Conservation (phyloP, 129 eudicot species). For the Flaveria robusta region DNA sequence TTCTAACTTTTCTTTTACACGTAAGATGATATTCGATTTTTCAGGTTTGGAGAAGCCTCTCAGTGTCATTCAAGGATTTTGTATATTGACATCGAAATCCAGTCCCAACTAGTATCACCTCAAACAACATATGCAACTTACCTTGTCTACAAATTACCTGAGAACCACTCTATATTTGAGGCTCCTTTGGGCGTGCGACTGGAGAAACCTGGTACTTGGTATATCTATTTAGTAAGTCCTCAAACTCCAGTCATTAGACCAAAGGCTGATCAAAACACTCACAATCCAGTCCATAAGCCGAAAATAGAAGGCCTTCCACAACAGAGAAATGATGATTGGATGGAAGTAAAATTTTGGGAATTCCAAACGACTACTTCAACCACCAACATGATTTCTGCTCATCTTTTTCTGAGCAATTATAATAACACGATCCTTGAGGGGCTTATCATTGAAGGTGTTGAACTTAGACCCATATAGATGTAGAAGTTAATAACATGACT, state of each 20-base stretch:
- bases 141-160: background rate
- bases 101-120: background rate
- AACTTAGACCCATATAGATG: too few relatives aligned
- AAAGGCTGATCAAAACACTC: too few relatives aligned
- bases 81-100: background rate
- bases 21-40: background rate
- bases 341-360: background rate
- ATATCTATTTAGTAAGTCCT: too few relatives aligned
- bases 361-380: background rate
- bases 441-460: too few relatives aligned
- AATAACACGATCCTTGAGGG: too few relatives aligned
- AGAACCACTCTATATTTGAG: background rate
- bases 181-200: background rate
- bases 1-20: background rate
- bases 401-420: too few relatives aligned
- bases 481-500: too few relatives aligned
- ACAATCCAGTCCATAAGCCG: background rate
- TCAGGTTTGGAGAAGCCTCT: conserved; percentile 10
- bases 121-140: conserved; percentile 8
- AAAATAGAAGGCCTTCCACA: background rate
- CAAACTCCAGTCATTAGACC: too few relatives aligned
- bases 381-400: background rate
- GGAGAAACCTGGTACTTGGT: too few relatives aligned
- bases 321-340: too few relatives aligned
- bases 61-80: background rate